Evolutionary conservation across 1,284 basidiomycete species (phyloP), one percentile per base, ranked within the genome.

Genomic region (Sphaerobolus stellatus): DNA sequence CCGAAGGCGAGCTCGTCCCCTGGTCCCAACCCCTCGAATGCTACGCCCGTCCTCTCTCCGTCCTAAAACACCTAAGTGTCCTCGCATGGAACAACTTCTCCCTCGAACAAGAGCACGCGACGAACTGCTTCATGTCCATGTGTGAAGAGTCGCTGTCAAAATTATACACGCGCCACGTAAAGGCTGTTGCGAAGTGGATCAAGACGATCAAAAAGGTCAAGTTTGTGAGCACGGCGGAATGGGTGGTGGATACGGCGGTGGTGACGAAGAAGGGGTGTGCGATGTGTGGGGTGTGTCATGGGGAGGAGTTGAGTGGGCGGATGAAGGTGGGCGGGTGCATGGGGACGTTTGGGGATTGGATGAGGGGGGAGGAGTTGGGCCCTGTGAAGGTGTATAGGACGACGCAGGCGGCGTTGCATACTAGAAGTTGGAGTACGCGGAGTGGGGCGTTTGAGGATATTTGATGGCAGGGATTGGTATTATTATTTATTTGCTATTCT

Each of bases 1-100:
- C 52, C 45, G 52, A 54, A 29, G 31, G 45, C 52, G 52, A 49
- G n/a, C 52, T 54, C 28, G 47, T n/a, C 22, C 52, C 52, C n/a
- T 54, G 52, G 52, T 46, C 44, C 9, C 46, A 46, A 4, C 14
- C 34, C 8, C 34, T 54, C 16, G 52, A 54, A 13, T 14, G 25
- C 16, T 54, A 48, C 22, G 47, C 52, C 4, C 30, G 31, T 29
- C 29, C 11, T 5, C 9, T 54, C 16, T 13, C 24, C 4, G 25
- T 30, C 5, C 38, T 54, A 5, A 4, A 33, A 20, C 47, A 49
- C 46, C 46, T 54, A 4, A 46, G 41, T 3, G 41, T 30, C 22
- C 38, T 54, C 18, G 46, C 45, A 13, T 54, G 52, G 52, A 54
- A 54, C 25, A 54, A 54, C 30, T 54, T 48, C 33, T 9, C 9